Evolutionary conservation across 192 early-diverging fungal genomes (phyloP).

Genomic region (Coemansia nantahalensis): DNA sequence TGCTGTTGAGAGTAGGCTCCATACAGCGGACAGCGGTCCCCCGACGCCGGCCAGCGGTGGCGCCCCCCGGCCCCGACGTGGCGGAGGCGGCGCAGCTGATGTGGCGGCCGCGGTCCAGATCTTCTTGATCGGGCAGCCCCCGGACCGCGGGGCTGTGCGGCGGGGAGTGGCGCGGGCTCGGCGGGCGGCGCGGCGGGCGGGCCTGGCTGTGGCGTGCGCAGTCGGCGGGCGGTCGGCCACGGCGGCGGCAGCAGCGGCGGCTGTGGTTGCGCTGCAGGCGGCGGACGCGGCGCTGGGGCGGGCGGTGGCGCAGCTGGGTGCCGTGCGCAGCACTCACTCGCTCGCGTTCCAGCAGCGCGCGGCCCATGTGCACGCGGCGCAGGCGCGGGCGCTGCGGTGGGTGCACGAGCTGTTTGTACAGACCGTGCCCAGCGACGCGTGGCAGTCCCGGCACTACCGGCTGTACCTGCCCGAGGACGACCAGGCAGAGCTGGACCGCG

Average conservation of each 20-base stretch:
- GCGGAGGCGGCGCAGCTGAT: constrained; percentile 10
- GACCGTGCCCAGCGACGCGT: constrained; percentile 38
- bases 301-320: constrained; percentile 25
- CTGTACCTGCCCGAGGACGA: constrained; percentile 63
- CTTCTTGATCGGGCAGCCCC: constrained; percentile 37
- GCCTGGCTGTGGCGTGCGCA: constrained; percentile 2
- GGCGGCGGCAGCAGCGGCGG: constrained; percentile 4
- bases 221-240: background rate
- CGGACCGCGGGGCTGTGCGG: background rate
- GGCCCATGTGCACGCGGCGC: constrained; percentile 61
- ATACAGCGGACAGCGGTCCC: too few relatives aligned
- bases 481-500: constrained; percentile 63
- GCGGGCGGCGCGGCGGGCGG: constrained; percentile 22
- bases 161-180: constrained; percentile 20
- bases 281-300: constrained; percentile 31
- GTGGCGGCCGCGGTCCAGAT: constrained; percentile 33
- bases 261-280: constrained; percentile 13
- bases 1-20: constrained; percentile 9
- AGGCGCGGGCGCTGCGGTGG: constrained; percentile 55
- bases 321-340: constrained; percentile 21
- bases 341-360: constrained; percentile 44
- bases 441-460: constrained; percentile 56
- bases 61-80: too few relatives aligned
- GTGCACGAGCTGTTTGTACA: constrained; percentile 55
- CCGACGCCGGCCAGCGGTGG: too few relatives aligned